Conservation (phyloP, 2,329 filamentous ascomycete genomes). For the Nannizzia gypsea region DNA sequence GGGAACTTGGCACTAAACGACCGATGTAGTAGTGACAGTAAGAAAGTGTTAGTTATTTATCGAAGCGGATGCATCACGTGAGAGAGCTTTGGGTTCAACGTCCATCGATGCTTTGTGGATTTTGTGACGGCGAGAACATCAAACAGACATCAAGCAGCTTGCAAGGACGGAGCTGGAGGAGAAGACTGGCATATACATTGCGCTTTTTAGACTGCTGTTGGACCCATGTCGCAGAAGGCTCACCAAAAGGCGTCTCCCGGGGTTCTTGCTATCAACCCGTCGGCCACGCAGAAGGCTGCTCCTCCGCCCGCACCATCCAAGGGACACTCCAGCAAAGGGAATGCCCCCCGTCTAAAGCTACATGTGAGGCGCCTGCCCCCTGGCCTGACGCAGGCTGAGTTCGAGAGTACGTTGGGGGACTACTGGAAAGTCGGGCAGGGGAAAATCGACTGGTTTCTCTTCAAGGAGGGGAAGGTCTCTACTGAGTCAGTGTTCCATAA, state of each 20-base stretch:
- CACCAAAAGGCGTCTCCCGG: conserved; percentile 4
- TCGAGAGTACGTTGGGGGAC: conserved; percentile 56
- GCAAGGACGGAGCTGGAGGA: too few relatives aligned
- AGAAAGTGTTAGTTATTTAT: too few relatives aligned
- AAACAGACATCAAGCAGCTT: too few relatives aligned
- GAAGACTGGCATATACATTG: too few relatives aligned
- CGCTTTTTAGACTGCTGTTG: too few relatives aligned
- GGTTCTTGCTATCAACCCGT: conserved; percentile 40
- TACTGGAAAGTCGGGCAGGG: conserved; percentile 73
- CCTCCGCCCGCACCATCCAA: conserved; percentile 13
- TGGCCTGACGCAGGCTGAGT: conserved; percentile 69
- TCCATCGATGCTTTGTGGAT: too few relatives aligned
- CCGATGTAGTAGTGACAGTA: too few relatives aligned
- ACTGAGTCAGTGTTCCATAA: conserved; percentile 53
- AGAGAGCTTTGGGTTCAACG: too few relatives aligned
- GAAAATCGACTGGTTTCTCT: conserved; percentile 75
- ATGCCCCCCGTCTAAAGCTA: conserved; percentile 63
- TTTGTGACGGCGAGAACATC: too few relatives aligned
- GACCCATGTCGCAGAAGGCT: not conserved
- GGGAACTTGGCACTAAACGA: too few relatives aligned
- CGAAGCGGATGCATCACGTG: too few relatives aligned
- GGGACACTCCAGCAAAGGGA: conserved; percentile 33
- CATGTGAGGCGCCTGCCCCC: conserved; percentile 76
- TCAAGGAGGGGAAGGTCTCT: conserved; percentile 62
- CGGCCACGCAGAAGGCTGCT: conserved; percentile 29